Base-by-base conservation (phyloP, 148 eudicot species). In the Euryodendron excelsum region DNA sequence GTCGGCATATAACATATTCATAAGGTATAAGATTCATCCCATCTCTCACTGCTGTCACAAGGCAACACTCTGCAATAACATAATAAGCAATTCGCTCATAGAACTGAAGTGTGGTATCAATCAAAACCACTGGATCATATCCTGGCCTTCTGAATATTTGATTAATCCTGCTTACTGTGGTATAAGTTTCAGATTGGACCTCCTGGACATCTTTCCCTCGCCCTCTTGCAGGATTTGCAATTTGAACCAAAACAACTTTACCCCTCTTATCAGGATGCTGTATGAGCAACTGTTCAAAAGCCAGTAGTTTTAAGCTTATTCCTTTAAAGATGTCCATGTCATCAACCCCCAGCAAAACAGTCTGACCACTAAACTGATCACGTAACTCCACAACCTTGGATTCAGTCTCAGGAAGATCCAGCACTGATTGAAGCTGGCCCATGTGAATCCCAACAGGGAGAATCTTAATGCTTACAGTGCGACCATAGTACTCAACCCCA, bases 321-420 rank as follows among this genome's bases (percentile, higher is more conserved):
- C 97, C 97, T 79, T 93, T 93, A 56, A 93, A 93, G 33, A 93
- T 93, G 68, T 93, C 97, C 97, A 92, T 92, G 80, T 92, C 97
- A 77, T 93, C 97, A 21, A 93, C 97, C 71, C 97, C 97, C 58
- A 93, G 95, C 89, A 93, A 88, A 63, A 93, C 93, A 25, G 83
- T 91, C 76, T 86, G 90, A 75, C 86, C 88, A 53, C 75, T 80
- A 65, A 89, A 91, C 62, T 78, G 85, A 74, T 86, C 83, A 34
- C 90, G 84, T 45, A 93, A 55, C 62, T 91, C 92, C 7, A 87
- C 84, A 25, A 91, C 92, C 85, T 77, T 82, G 21, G 76, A 55
- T 80, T 86, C 89, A 2, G 97, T 91, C 83, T 91, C 90, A 0
- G 91, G 86, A 76, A 93, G 90, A 61, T 93, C 85, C 82, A 93